Evolutionary conservation across 345 rosid species (phyloP).

Genomic region (Sisymbrium irio): DNA sequence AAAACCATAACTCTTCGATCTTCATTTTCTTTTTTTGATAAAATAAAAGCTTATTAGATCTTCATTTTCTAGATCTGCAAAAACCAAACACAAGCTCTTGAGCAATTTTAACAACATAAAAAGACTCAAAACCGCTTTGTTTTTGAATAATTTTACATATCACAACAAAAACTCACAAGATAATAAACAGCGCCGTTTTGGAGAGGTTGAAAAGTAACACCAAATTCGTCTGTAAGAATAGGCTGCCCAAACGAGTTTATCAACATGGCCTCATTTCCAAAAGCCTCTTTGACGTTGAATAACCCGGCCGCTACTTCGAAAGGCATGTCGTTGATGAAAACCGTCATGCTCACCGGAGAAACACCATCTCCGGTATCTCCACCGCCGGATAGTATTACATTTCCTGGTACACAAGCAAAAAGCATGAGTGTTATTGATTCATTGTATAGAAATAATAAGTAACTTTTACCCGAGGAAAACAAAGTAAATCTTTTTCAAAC

Average conservation of each 20-base stretch:
- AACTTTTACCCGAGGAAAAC: neutral
- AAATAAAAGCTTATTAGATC: no score
- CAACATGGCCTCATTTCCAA: slow-evolving; percentile 71
- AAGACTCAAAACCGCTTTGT: neutral
- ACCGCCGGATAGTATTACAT: neutral
- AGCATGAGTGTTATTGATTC: neutral
- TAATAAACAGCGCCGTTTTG: slow-evolving; percentile 78
- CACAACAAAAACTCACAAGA: slow-evolving; percentile 37
- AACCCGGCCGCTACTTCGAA: slow-evolving; percentile 62
- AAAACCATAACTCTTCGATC: neutral
- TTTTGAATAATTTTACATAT: neutral
- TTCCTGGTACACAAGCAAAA: neutral
- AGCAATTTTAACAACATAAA: neutral
- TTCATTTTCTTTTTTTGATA: no score
- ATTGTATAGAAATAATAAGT: neutral
- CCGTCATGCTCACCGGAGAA: slow-evolving; percentile 41
- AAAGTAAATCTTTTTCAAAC: neutral
- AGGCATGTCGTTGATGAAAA: slow-evolving; percentile 80
- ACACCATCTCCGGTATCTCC: neutral
- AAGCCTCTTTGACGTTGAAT: slow-evolving; percentile 71
- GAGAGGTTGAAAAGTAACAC: slow-evolving; percentile 72
- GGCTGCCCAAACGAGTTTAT: slow-evolving; percentile 75
- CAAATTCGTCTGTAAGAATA: slow-evolving; percentile 74
- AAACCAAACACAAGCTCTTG: neutral
- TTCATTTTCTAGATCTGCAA: slow-evolving; percentile 32